These are phyloP conservation scores for Lablab purpureus DNA, from an alignment of 306 rosid genomes.

Conservation along the genomic window DNA sequence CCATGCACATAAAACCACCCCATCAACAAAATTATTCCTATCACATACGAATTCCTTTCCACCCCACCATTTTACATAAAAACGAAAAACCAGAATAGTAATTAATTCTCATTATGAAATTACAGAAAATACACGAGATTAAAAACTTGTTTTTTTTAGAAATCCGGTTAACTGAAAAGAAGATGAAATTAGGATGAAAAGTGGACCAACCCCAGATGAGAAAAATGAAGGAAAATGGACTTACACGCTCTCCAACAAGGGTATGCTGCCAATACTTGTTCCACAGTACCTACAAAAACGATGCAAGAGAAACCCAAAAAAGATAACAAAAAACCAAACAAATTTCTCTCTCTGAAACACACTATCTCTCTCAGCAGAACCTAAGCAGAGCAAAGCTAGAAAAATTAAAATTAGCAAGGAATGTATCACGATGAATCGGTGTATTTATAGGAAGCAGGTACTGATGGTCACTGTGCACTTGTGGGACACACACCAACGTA, in stretches of 20 bases:
- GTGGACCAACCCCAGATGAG: conserved; percentile 10
- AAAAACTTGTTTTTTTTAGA: background rate
- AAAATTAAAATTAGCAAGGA: conserved; percentile 35
- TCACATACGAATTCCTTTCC: background rate
- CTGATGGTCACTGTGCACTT: conserved; percentile 43
- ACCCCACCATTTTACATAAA: background rate
- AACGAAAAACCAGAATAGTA: background rate
- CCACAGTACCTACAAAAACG: conserved; percentile 46
- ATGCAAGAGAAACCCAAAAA: conserved; percentile 24
- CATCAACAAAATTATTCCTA: background rate
- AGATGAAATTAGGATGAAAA: background rate
- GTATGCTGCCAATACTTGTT: conserved; percentile 46
- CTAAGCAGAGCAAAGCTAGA: conserved; percentile 44
- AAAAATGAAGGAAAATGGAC: conserved; percentile 41
- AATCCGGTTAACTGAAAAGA: background rate
- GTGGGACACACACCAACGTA: conserved; percentile 52
- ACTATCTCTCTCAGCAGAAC: conserved; percentile 45
- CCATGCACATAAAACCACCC: background rate
- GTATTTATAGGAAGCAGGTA: conserved; percentile 60
- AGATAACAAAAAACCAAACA: background rate
- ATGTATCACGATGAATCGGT: background rate
- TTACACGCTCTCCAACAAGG: conserved; percentile 48
- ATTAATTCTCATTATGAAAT: background rate
- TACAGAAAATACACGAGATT: background rate
- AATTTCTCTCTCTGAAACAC: conserved; percentile 41